phyloP scores from a whole-genome alignment of 495 filamentous ascomycete genomes.

The Hypoxylon intermedium region DNA sequence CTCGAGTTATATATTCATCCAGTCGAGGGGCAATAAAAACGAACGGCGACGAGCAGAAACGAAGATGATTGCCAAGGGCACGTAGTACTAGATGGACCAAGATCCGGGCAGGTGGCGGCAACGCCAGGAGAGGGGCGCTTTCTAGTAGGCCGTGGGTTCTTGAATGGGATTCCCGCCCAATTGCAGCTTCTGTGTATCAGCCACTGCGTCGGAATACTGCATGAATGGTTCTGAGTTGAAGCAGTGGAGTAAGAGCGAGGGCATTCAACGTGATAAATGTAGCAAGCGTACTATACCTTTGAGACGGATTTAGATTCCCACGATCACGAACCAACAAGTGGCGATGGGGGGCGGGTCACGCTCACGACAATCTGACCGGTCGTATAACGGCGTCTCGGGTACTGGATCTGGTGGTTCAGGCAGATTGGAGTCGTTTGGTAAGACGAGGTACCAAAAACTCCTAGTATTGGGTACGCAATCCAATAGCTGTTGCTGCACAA shows the following conservation, averaged over 20 bases:
- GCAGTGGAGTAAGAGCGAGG: slow-evolving; percentile 7
- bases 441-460: slow-evolving; percentile 13
- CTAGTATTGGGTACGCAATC: slow-evolving; percentile 17
- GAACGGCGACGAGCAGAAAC: slow-evolving; percentile 8
- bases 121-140: slow-evolving; percentile 23
- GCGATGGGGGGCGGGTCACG: slow-evolving; percentile 29
- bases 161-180: slow-evolving; percentile 24
- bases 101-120: slow-evolving; percentile 26
- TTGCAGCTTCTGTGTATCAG: slow-evolving; percentile 20
- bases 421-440: slow-evolving; percentile 23
- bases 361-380: slow-evolving; percentile 31
- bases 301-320: slow-evolving; percentile 12
- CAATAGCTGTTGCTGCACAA: slow-evolving; percentile 10
- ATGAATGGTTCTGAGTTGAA: slow-evolving; percentile 17
- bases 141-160: slow-evolving; percentile 22
- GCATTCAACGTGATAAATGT: slow-evolving; percentile 16
- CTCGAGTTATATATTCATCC: slow-evolving; percentile 25
- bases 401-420: slow-evolving; percentile 20
- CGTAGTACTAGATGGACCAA: slow-evolving; percentile 15
- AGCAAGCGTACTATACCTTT: slow-evolving; percentile 21
- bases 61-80: slow-evolving; percentile 18
- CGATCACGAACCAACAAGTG: slow-evolving; percentile 14
- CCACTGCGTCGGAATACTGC: slow-evolving; percentile 25
- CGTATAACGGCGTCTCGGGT: slow-evolving; percentile 28
- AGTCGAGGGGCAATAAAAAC: slow-evolving; percentile 2